These are phyloP conservation scores for Volvox africanus DNA, from an alignment of 139 green algal genomes.

Conservation along the genomic window DNA sequence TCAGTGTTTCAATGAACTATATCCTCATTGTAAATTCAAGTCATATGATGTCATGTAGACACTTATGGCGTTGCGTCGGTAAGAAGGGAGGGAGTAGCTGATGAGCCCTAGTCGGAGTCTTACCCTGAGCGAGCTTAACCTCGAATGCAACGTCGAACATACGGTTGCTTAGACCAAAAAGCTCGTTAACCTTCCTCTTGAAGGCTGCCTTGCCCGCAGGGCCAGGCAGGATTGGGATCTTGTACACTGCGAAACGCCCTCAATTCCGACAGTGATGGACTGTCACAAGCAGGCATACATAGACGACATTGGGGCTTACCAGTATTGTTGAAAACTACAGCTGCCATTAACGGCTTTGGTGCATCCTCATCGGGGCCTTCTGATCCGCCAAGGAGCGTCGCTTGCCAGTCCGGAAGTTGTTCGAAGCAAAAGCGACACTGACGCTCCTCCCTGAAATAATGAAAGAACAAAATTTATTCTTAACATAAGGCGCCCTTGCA, in stretches of 20 bases:
- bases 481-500: background rate
- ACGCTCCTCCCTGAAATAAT: background rate
- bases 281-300: too few species aligned
- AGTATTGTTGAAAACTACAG: slow-evolving; percentile 32
- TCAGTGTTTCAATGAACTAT: too few species aligned
- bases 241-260: slow-evolving; percentile 10
- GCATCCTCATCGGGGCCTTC: background rate
- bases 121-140: slow-evolving; percentile 20
- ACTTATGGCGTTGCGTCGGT: too few species aligned
- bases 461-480: background rate
- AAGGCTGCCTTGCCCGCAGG: slow-evolving; percentile 39
- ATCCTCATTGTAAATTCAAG: background rate
- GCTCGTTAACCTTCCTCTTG: slow-evolving; percentile 41
- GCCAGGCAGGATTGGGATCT: slow-evolving; percentile 28
- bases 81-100: too few species aligned
- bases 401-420: slow-evolving; percentile 4
- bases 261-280: background rate
- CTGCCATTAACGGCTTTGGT: slow-evolving; percentile 18
- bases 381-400: background rate
- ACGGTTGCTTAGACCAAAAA: slow-evolving; percentile 7
- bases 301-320: background rate
- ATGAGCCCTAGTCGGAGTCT: slow-evolving; percentile 3
- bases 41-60: background rate
- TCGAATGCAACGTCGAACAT: slow-evolving; percentile 38
- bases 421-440: slow-evolving; percentile 31